A percentile compares a stretch with the other conserved stretches of the same genome.
phyloP scores from a whole-genome alignment of 345 rosid genomes.

The Alliaria petiolata region DNA sequence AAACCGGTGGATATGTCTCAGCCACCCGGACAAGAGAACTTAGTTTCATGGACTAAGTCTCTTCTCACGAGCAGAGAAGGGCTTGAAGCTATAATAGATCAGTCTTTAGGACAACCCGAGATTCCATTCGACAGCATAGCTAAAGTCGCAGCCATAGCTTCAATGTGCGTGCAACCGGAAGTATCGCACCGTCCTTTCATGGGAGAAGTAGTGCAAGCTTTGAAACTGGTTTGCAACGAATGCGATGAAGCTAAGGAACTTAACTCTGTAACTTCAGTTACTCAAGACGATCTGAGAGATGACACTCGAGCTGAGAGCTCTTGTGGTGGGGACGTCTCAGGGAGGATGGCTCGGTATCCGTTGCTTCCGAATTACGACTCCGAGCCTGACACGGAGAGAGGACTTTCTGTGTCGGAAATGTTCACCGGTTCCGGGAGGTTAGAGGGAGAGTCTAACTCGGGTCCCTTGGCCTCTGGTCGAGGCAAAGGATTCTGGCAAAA shows the following conservation, averaged over 20 bases:
- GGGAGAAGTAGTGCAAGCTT: slow-evolving; percentile 99
- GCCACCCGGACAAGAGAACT: slow-evolving; percentile 86
- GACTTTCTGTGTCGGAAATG: slow-evolving; percentile 47
- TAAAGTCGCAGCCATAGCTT: slow-evolving; percentile 92
- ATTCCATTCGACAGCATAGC: slow-evolving; percentile 75
- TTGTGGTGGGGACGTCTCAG: slow-evolving; percentile 31
- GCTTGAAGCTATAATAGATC: slow-evolving; percentile 61
- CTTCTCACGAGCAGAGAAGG: slow-evolving; percentile 75
- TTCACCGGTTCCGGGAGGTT: slow-evolving; percentile 42
- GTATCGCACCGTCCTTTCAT: slow-evolving; percentile 94
- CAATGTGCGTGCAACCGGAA: slow-evolving; percentile 96
- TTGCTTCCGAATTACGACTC: slow-evolving; percentile 50
- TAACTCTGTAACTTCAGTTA: slow-evolving; percentile 49
- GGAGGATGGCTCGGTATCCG: slow-evolving; percentile 35
- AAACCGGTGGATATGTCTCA: slow-evolving; percentile 94
- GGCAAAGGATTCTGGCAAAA: slow-evolving; percentile 63
- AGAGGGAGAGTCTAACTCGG: slow-evolving; percentile 62
- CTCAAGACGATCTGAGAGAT: slow-evolving; percentile 45
- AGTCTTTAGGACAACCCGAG: slow-evolving; percentile 52
- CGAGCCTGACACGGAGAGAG: slow-evolving; percentile 60
- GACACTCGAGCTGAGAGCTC: slow-evolving; percentile 39
- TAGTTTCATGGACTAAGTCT: slow-evolving; percentile 88
- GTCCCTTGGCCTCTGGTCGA: slow-evolving; percentile 52
- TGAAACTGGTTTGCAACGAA: slow-evolving; percentile 82
- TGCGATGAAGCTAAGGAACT: slow-evolving; percentile 76